Conservation (phyloP, 2,329 filamentous ascomycete species). For the Aspergillus ustus region DNA sequence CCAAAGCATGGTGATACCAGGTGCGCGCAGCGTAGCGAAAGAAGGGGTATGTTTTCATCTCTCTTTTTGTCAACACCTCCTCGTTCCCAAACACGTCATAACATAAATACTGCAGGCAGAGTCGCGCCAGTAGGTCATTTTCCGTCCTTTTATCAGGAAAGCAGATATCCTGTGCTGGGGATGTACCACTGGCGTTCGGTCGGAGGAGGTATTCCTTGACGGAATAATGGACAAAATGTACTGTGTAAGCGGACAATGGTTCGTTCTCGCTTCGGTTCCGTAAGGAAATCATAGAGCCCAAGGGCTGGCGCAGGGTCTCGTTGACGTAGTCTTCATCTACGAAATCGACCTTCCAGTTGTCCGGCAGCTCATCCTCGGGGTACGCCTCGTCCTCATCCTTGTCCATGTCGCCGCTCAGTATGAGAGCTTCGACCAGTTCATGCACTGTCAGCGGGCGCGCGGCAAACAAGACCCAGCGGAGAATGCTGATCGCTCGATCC, state of each 20-base stretch:
- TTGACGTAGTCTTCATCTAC: slow-evolving; percentile 1
- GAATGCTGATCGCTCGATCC: neutral
- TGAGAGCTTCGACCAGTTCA: neutral
- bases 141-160: neutral
- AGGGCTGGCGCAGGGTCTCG: neutral
- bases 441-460: neutral
- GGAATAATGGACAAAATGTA: neutral
- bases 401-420: neutral
- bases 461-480: neutral
- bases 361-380: neutral
- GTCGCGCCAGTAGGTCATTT: neutral
- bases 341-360: neutral
- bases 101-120: neutral
- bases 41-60: neutral
- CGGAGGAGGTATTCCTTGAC: neutral
- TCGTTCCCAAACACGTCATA: neutral
- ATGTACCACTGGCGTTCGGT: neutral
- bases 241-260: neutral
- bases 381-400: neutral
- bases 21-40: neutral
- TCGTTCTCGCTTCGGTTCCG: neutral
- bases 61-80: neutral
- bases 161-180: neutral
- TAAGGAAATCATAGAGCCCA: neutral
- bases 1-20: neutral